Conservation (phyloP, 2,329 filamentous ascomycete genomes). For the Aureobasidium uvarum region DNA sequence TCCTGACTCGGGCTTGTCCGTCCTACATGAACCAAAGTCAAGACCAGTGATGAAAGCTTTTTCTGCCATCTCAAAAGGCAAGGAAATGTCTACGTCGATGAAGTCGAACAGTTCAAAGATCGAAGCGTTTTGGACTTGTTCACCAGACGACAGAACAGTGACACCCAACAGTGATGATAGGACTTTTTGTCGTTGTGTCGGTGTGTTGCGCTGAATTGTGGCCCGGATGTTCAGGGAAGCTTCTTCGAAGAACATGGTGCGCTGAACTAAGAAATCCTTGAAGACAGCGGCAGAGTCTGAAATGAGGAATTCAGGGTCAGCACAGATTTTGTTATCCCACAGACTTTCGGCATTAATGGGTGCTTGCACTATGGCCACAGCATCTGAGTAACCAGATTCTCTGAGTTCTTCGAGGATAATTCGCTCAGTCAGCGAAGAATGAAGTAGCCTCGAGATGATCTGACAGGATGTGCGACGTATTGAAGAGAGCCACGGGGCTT, state of each 20-base stretch:
- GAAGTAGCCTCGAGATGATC: conserved; percentile 79
- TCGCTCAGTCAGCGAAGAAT: conserved; percentile 71
- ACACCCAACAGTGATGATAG: conserved; percentile 72
- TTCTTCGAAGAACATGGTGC: conserved; percentile 80
- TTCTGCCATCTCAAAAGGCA: conserved; percentile 49
- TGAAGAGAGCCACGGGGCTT: conserved; percentile 62
- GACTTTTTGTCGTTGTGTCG: conserved; percentile 49
- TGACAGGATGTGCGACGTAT: conserved; percentile 35
- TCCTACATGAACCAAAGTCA: conserved; percentile 64
- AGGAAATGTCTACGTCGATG: conserved; percentile 61
- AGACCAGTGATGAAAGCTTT: conserved; percentile 63
- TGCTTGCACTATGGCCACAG: conserved; percentile 68
- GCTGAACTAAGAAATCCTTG: conserved; percentile 72
- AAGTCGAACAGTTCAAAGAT: conserved; percentile 96
- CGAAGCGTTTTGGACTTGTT: conserved; percentile 66
- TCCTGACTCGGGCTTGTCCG: conserved; percentile 58
- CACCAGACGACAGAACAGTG: conserved; percentile 64
- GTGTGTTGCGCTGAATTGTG: conserved; percentile 67
- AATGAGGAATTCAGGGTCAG: conserved; percentile 65
- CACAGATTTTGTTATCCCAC: conserved; percentile 70
- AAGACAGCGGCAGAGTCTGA: conserved; percentile 66
- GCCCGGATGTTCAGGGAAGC: conserved; percentile 79
- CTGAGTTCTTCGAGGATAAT: conserved; percentile 78
- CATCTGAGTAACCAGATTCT: conserved; percentile 71
- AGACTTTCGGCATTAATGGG: conserved; percentile 65